A percentile compares a stretch with the other conserved stretches of the same genome.
phyloP scores from a whole-genome alignment of 495 filamentous ascomycete genomes.

The Daldinia bambusicola region DNA sequence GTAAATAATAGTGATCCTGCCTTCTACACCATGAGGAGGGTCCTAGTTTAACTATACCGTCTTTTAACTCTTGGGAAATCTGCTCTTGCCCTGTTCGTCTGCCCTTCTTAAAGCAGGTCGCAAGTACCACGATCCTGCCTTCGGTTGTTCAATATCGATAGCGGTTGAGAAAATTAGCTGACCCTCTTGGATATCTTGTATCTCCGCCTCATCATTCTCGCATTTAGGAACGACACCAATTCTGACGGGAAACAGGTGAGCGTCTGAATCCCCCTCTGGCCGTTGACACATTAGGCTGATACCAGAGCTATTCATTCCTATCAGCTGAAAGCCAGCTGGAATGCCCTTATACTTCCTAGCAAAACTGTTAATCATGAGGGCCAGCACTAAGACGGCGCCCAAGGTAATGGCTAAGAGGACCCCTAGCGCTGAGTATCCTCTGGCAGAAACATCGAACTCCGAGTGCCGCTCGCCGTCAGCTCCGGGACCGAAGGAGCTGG shows the following conservation, averaged over 20 bases:
- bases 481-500: neutral
- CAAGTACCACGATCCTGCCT: neutral
- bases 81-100: neutral
- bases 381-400: neutral
- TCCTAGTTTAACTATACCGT: neutral
- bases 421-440: neutral
- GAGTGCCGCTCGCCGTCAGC: neutral
- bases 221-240: neutral
- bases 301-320: conserved; percentile 1
- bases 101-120: neutral
- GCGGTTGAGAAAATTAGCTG: neutral
- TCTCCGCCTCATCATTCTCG: neutral
- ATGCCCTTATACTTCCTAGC: neutral
- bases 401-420: neutral
- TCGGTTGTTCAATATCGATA: neutral
- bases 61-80: neutral
- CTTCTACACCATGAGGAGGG: neutral
- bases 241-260: neutral
- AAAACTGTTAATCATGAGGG: neutral
- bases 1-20: neutral
- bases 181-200: neutral
- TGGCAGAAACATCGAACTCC: neutral
- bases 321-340: conserved; percentile 9
- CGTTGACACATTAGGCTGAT: conserved; percentile 8
- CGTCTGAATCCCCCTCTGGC: neutral